phyloP scores from a whole-genome alignment of 169 alveolate species.

The Plasmodium gaboni region DNA sequence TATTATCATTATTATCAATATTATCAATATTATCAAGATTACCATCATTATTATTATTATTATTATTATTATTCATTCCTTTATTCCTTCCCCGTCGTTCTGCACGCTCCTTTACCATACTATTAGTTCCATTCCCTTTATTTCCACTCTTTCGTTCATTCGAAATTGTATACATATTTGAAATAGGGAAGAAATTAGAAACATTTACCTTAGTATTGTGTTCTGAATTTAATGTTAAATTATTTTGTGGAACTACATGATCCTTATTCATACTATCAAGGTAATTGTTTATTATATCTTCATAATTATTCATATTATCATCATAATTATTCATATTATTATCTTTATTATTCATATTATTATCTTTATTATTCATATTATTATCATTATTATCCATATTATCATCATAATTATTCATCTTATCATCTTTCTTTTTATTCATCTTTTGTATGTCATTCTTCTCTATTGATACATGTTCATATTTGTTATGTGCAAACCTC shows the following conservation, averaged over 20 bases:
- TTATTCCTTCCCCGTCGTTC: neutral
- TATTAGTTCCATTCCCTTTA: conserved; percentile 13
- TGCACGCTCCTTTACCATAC: neutral
- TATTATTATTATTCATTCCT: neutral
- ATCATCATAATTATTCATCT: neutral
- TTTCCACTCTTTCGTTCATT: conserved; percentile 18
- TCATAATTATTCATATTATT: too few relatives aligned
- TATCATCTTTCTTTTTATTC: neutral
- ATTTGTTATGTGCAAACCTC: conserved; percentile 4
- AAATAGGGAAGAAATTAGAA: neutral
- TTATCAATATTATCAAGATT: neutral
- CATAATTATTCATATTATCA: too few relatives aligned
- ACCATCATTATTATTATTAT: too few relatives aligned
- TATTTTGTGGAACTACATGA: too few relatives aligned
- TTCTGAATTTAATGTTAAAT: neutral
- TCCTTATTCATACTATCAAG: too few relatives aligned
- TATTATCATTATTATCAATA: neutral
- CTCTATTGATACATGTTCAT: conserved; percentile 5
- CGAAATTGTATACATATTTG: conserved; percentile 15
- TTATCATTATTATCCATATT: neutral
- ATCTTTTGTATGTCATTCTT: conserved; percentile 13
- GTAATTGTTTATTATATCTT: too few relatives aligned
- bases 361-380: neutral
- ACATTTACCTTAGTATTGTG: neutral
- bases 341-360: neutral